Percentiles rank a stretch among this genome's conserved stretches.
Conservation (phyloP, 2,329 filamentous ascomycete genomes). For the Trichophyton verrucosum region DNA sequence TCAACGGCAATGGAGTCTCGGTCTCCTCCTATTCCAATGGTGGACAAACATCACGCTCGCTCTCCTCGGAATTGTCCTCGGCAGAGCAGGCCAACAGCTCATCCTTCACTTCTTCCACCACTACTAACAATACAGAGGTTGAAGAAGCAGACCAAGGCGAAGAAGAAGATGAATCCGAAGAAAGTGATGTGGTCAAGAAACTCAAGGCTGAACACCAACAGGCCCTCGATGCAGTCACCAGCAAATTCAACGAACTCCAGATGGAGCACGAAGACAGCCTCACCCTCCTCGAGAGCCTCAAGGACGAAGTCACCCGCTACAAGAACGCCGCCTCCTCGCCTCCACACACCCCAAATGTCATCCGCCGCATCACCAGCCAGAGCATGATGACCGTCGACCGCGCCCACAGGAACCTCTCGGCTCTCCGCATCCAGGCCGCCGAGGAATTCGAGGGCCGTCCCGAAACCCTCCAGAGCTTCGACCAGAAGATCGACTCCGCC, state of each 20-base stretch:
- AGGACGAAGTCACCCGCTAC: conserved; percentile 71
- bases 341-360: conserved; percentile 55
- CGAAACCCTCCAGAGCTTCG: conserved; percentile 82
- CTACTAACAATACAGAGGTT: conserved; percentile 19
- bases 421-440: conserved; percentile 72
- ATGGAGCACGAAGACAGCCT: conserved; percentile 69
- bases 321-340: conserved; percentile 46
- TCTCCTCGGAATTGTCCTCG: conserved; percentile 88
- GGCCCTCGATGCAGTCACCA: conserved; percentile 57
- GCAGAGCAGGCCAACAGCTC: conserved; percentile 40
- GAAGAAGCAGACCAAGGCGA: conserved; percentile 5
- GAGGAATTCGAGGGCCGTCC: conserved; percentile 75
- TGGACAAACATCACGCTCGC: conserved; percentile 73
- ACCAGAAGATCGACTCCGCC: conserved; percentile 77
- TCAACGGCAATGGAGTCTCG: conserved; percentile 44
- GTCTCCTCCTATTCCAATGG: conserved; percentile 22
- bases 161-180: conserved; percentile 51
- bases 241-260: conserved; percentile 74
- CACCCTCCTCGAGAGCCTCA: conserved; percentile 80
- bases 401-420: conserved; percentile 79
- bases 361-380: conserved; percentile 86
- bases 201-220: conserved; percentile 66
- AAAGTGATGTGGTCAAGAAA: conserved; percentile 43
- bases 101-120: conserved; percentile 56
- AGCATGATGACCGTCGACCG: conserved; percentile 70